Evolutionary conservation across 345 rosid species (phyloP).

Genomic region (Populus pruinosa): DNA sequence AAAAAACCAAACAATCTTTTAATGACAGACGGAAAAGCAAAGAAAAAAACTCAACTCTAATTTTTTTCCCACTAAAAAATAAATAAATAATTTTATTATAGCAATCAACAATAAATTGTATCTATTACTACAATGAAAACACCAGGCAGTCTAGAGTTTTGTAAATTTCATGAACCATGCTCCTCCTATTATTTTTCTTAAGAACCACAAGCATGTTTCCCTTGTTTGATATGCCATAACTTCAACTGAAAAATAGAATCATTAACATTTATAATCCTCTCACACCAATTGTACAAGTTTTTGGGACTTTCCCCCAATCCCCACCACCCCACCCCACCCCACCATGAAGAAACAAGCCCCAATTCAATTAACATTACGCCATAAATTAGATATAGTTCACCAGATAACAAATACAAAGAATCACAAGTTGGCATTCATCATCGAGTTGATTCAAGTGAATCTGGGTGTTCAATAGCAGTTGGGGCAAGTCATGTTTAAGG

Average conservation of each 20-base stretch:
- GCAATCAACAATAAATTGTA: no score
- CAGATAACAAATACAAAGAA: background rate
- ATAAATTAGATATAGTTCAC: background rate
- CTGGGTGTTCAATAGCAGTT: background rate
- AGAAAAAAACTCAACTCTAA: no score
- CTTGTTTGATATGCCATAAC: background rate
- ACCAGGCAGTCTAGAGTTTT: no score
- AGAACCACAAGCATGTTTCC: background rate
- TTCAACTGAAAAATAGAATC: background rate
- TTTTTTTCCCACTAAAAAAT: no score
- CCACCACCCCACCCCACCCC: background rate
- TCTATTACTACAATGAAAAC: no score
- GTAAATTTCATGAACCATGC: background rate
- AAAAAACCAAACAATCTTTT: no score
- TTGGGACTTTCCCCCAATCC: background rate
- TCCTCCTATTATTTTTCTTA: background rate
- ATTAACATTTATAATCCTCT: background rate
- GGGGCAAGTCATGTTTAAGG: background rate
- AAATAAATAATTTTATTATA: no score
- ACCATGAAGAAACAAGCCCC: background rate
- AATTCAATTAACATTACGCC: background rate
- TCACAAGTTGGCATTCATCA: conserved; percentile 1
- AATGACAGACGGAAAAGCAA: no score
- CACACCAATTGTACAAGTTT: background rate
- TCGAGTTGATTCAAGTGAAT: conserved; percentile 1